These are phyloP conservation scores for Castanopsis chinensis DNA, from an alignment of 306 rosid genomes.

Conservation along the genomic window DNA sequence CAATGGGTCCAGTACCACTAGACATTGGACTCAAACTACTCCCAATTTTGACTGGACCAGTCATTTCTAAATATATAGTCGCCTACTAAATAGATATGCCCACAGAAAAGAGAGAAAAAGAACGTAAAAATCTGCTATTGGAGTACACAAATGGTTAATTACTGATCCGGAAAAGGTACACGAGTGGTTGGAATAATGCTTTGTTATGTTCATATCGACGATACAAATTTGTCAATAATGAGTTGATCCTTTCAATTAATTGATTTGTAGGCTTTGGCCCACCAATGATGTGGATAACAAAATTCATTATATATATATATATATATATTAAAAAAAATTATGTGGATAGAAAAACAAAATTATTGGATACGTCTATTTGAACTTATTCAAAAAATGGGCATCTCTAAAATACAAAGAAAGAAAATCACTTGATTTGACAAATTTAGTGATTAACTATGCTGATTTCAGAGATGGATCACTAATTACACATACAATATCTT, in stretches of 20 bases:
- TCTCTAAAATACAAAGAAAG: too few species aligned
- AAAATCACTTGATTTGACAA: too few species aligned
- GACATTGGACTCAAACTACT: too few species aligned
- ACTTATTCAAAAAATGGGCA: not conserved
- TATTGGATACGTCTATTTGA: conserved; percentile 10
- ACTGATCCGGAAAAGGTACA: conserved; percentile 6
- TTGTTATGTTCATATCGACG: conserved; percentile 15
- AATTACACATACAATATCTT: too few species aligned
- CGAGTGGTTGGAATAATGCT: conserved; percentile 21
- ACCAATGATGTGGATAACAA: not conserved
- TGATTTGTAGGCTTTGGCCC: conserved; percentile 21
- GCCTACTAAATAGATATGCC: not conserved
- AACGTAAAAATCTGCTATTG: not conserved
- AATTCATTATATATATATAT: too few species aligned
- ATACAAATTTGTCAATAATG: not conserved
- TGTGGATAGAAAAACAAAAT: conserved; percentile 20
- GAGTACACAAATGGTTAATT: not conserved
- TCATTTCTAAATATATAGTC: not conserved
- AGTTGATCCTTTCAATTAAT: conserved; percentile 19
- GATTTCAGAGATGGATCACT: too few species aligned
- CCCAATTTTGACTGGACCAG: not conserved
- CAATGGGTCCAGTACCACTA: too few species aligned
- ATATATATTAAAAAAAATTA: not conserved
- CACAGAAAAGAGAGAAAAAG: not conserved
- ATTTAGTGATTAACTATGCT: too few species aligned